A percentile compares a stretch with the other conserved stretches of the same genome.
Evolutionary conservation across 306 rosid species (phyloP).

Genomic region (Phaseolus lunatus): DNA sequence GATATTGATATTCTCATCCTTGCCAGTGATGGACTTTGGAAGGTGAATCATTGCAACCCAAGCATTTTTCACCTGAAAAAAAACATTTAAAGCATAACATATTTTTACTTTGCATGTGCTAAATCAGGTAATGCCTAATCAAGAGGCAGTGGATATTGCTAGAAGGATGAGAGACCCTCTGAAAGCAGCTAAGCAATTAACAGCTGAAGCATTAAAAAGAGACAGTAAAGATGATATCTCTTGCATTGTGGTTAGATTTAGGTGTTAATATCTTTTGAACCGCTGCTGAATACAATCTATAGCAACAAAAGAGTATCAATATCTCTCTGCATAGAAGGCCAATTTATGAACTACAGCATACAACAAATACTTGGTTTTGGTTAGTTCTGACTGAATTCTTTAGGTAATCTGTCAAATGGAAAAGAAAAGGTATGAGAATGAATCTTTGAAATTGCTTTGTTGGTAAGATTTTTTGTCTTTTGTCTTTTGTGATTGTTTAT

Average conservation of each 20-base stretch:
- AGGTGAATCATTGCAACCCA: slow-evolving; percentile 55
- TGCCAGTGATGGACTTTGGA: slow-evolving; percentile 97
- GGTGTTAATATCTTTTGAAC: slow-evolving; percentile 47
- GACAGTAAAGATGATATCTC: slow-evolving; percentile 91
- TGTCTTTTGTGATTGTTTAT: slow-evolving; percentile 56
- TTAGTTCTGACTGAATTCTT: slow-evolving; percentile 39
- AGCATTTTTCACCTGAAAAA: too few relatives aligned
- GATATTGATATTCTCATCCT: slow-evolving; percentile 68
- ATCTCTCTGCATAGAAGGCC: slow-evolving; percentile 39
- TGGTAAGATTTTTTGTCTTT: slow-evolving; percentile 38
- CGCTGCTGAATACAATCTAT: slow-evolving; percentile 41
- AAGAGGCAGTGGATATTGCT: slow-evolving; percentile 89
- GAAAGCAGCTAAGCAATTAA: slow-evolving; percentile 83
- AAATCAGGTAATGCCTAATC: slow-evolving; percentile 83
- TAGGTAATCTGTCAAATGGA: slow-evolving; percentile 34
- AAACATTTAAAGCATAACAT: background rate
- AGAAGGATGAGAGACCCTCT: slow-evolving; percentile 65
- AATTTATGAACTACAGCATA: slow-evolving; percentile 41
- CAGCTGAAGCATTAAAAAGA: slow-evolving; percentile 78
- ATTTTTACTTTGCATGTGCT: slow-evolving; percentile 23
- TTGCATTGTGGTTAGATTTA: slow-evolving; percentile 80
- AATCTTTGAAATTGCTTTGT: slow-evolving; percentile 53
- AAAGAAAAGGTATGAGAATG: slow-evolving; percentile 38
- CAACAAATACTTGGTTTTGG: slow-evolving; percentile 47
- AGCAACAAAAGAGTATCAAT: too few relatives aligned